Base-by-base conservation (phyloP, 306 rosid species). In the Arachis stenosperma region DNA sequence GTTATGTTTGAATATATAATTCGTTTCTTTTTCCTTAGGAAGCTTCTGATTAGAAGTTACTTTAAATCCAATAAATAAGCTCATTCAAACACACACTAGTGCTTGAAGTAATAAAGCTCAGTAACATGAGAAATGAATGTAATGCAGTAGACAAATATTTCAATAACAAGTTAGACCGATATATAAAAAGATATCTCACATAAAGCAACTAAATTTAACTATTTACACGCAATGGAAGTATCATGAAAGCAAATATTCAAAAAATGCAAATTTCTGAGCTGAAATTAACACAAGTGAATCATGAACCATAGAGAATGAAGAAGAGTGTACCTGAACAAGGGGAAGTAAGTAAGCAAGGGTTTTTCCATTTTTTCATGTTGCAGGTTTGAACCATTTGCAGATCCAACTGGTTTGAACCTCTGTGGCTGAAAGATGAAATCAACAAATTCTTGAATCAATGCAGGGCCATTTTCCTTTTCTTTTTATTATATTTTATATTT, bases 281-380 rank as follows among this genome's bases (percentile, higher is more conserved):
- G 43, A 44, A 58, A 1, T 17, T 58, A 74, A 11, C 42, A 27
- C 65, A 67, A 52, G n/a, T 40, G 15, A 43, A 33, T 29, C 17
- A 46, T 41, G 33, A 30, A 14, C 71, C 57, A 17, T 39, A 68
- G 61, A 69, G 9, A 39, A 17, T 10, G 2, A 51, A 51, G 17
- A 7, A 52, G 8, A 52, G 1, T 13, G 58, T 40, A 94, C 98
- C 96, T 94, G 99, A 82, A 90, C 91, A 80, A 94, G 86, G 10
- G 99, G 99, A 8, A 94, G 87, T 87, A 94, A 71, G 75, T 94
- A 94, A 69, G 98, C 99, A 30, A 94, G 86, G 39, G 99, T 94
- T 75, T 91, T 91, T 10, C 97, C 99, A 59, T 15, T 15, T 59
- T 41, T 68, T 70, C 78, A 67, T 64, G 66, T 70, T 65, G 76